phyloP scores from a whole-genome alignment of 176 grass and related monocot genomes.

The Cymbopogon citratus region DNA sequence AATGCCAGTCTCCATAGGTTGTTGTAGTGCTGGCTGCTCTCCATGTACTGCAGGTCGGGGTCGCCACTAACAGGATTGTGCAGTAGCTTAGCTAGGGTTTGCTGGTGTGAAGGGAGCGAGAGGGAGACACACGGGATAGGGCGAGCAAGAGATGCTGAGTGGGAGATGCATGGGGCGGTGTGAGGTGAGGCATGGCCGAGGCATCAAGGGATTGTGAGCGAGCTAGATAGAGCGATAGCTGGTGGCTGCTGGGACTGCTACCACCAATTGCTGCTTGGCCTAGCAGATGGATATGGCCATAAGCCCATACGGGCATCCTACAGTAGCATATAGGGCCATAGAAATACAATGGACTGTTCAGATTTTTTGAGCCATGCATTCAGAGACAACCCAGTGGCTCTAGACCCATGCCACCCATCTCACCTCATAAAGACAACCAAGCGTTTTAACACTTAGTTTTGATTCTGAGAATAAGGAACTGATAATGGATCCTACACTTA shows the following conservation, averaged over 20 bases:
- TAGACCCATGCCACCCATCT: not conserved
- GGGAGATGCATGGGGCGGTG: not conserved
- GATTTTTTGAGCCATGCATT: not conserved
- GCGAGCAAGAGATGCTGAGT: not conserved
- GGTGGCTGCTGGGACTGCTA: not conserved
- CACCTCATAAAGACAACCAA: not conserved
- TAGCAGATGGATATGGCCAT: not conserved
- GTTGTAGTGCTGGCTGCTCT: not conserved
- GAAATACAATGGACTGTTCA: not conserved
- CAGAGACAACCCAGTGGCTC: not conserved
- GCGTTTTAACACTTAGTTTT: not conserved
- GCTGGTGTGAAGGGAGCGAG: not conserved
- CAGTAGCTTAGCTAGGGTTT: not conserved
- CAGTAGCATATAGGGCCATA: not conserved
- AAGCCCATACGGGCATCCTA: not conserved
- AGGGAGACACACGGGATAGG: too few relatives aligned
- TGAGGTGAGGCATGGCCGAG: not conserved
- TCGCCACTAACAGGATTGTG: not conserved
- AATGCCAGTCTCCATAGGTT: not conserved
- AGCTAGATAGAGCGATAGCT: not conserved
- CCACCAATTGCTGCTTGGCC: not conserved
- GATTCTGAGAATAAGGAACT: slow-evolving; percentile 9
- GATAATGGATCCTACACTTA: slow-evolving; percentile 2
- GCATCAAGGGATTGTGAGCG: not conserved
- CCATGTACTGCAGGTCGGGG: not conserved